Evolutionary conservation across 257 asterid genomes (phyloP), one percentile per base, ranked within the genome.

Genomic region (Rauvolfia tetraphylla): DNA sequence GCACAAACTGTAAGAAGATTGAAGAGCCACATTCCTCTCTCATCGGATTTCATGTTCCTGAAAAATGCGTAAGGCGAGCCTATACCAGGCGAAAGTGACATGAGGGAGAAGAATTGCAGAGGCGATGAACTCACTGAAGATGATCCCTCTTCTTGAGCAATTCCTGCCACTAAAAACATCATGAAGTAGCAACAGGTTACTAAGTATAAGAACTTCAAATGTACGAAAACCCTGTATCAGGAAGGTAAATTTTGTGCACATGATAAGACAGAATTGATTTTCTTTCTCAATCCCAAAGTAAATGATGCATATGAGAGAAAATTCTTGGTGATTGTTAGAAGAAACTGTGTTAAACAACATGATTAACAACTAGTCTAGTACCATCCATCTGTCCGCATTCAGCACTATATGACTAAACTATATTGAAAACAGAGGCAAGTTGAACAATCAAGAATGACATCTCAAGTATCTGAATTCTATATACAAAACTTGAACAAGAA

Each of bases 81-180:
- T 66, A 82, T 72, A 42, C 81, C 81, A 4, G 93, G 93, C 14
- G 92, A 87, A 56, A 87, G 83, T 22, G 95, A 87, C 97, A 89
- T 88, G 80, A 83, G 72, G 69, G 93, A 87, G 66, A 89, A 79
- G 82, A 85, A 77, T 42, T 86, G 97, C 46, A 87, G 87, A 20
- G 93, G 90, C 2, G 95, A 91, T 31, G 96, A 86, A 38, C 83
- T 81, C 8, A 84, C 73, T 12, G 91, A 86, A 58, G 95, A 83
- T 0, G 95, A 86, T 68, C 89, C 93, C 25, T 87, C 93, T 70
- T 88, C 93, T 74, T 83, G 90, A 58, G 81, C 83, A 89, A 91
- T 86, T 57, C 36, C 75, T 66, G 66, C 63, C 78, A 71, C 71
- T 38, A 57, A 78, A 4, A 57, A 12, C 41, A 75, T 58, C 7